Base-by-base conservation (phyloP, 2,329 filamentous ascomycete genomes). In the Alternaria ventricosa region DNA sequence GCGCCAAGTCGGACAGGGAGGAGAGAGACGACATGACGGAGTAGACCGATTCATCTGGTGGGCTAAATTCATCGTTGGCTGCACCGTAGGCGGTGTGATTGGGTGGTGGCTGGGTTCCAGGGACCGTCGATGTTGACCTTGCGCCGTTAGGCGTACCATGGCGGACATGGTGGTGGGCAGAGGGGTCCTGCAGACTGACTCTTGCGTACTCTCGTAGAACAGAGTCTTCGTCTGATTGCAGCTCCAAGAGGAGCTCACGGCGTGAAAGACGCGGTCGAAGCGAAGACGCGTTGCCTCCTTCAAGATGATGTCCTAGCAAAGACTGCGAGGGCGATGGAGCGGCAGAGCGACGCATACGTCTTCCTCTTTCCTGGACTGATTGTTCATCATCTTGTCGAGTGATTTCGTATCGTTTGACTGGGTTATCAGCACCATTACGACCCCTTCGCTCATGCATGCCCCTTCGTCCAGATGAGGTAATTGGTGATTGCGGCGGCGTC, bases 211-310 rank as follows among this genome's bases (percentile, higher is more conserved):
- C 61, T 22, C 51, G 50, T 6, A 56, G 53, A 3, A 60, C n/a
- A 9, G 61, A 50, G 13, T 63, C 61, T 4, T 55, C 36, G 23
- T 60, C 56, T 22, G 45, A 46, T 47, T 60, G 45, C 5, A 60
- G 51, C 5, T 60, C 61, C 27, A 50, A 20, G 13, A 60, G 61
- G 13, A 60, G 6, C 9, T 60, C 56, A 15, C 33, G 33, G 18
- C 56, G 44, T 3, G 61, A 57, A n/a, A 53, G 47, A 13, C 27
- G 46, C 5, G 41, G 12, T n/a, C 3, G 27, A 27, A 36, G 13
- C 27, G 20, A 33, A 33, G 41, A 18, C 27, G 2, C 49, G 9
- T n/a, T 23, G 5, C 3, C 9, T 12, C 27, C 9, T 25, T 55
- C 20, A 0, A 41, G 22, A 13, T 49, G n/a, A 15, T 22, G 27